Evolutionary conservation across 169 alveolate species (phyloP), one percentile per base, ranked within the genome.

Genomic region (Plasmodium sp.): DNA sequence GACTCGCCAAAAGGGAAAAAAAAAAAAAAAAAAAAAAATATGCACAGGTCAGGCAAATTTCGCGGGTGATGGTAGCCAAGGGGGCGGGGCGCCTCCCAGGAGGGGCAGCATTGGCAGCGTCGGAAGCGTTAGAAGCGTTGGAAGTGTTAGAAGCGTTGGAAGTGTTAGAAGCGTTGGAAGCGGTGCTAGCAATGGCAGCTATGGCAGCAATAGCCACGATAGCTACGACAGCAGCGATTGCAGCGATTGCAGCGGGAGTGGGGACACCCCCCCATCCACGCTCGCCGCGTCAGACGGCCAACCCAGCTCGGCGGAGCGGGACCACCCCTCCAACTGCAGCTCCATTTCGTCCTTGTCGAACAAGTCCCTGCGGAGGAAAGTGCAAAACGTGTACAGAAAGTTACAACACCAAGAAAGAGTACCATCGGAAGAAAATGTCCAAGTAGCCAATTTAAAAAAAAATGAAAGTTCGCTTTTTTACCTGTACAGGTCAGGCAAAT

Each of bases 281-380:
- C 7, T 0, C 39, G 77, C 77, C 77, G 7, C 77, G 12, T 67
- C 77, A 67, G 77, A 67, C 39, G 33, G 10, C 39, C 77, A 67
- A 67, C 39, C 41, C 77, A 67, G 77, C 77, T 48, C 72, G 36
- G 36, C n/a, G 51, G 79, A 84, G 16, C 36, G 83, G 12, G 91
- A 74, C n/a, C n/a, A 34, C 39, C 36, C 12, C 27, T 39, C 54
- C n/a, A 48, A 80, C 14, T 14, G 54, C 62, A 43, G 39, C 62
- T 90, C 90, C 18, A 3, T 90, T 90, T 90, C 94, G 18, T 80
- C 94, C 22, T 10, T 90, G 51, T 90, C 94, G 54, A 90, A 80
- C 73, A 80, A 80, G 36, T 80, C 94, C 12, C 27, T 90, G 41
- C 82, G 72, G 80, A 80, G 82, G 72, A 74, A 54, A 33, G 10